A percentile compares a stretch with the other conserved stretches of the same genome.
These are phyloP conservation scores for Vigna hirtella DNA, from an alignment of 306 rosid species.

Conservation along the genomic window DNA sequence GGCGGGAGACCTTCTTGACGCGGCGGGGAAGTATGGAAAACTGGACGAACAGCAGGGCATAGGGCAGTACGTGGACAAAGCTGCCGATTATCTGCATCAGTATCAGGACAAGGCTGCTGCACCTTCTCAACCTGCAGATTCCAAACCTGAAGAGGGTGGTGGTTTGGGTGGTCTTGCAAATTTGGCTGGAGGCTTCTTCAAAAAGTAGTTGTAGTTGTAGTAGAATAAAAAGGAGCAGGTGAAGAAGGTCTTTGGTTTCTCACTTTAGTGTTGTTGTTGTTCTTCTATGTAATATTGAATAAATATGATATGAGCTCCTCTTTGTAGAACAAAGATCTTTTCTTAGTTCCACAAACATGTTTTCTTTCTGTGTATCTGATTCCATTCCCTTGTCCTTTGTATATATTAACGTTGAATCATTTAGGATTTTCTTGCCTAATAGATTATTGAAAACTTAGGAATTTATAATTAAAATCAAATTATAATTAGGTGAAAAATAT, in stretches of 20 bases:
- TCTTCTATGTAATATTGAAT: not conserved
- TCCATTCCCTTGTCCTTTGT: too few species aligned
- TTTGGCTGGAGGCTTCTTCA: constrained; percentile 49
- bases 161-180: constrained; percentile 47
- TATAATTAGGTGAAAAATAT: too few species aligned
- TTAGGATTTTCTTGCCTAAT: too few species aligned
- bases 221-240: too few species aligned
- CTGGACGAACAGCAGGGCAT: constrained; percentile 52
- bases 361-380: too few species aligned
- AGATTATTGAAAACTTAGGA: too few species aligned
- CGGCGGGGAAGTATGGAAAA: constrained; percentile 49
- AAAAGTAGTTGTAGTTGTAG: not conserved
- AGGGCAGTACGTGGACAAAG: constrained; percentile 54
- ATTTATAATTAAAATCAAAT: too few species aligned
- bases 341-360: too few species aligned
- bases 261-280: too few species aligned
- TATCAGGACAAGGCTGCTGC: not conserved
- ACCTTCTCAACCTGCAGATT: constrained; percentile 27
- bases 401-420: too few species aligned
- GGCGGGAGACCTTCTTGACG: constrained; percentile 59
- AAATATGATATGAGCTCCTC: too few species aligned
- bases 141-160: constrained; percentile 22
- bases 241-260: too few species aligned
- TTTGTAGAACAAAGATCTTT: not conserved
- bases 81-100: constrained; percentile 53